Evolutionary conservation across 495 filamentous ascomycete genomes (phyloP).

Genomic region (Aspergillus panamensis): DNA sequence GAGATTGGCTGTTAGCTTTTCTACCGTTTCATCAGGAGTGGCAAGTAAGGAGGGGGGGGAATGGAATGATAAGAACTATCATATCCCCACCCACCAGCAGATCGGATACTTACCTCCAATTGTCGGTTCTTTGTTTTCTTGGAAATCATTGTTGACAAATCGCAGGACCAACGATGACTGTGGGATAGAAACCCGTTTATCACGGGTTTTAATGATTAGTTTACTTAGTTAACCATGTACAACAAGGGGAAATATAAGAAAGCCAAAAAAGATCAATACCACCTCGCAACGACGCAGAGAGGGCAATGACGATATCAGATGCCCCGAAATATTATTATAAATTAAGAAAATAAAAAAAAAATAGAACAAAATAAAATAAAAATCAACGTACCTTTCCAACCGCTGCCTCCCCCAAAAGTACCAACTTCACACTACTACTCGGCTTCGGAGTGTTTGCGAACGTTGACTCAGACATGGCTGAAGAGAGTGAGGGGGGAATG

Average conservation of each 20-base stretch:
- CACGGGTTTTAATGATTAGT: conserved; percentile 21
- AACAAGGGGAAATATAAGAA: conserved; percentile 14
- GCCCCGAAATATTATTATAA: neutral
- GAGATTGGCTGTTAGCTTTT: conserved; percentile 27
- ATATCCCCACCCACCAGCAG: neutral
- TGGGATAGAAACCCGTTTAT: conserved; percentile 10
- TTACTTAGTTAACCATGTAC: conserved; percentile 21
- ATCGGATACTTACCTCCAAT: conserved; percentile 75
- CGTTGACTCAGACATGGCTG: conserved; percentile 43
- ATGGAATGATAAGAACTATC: neutral
- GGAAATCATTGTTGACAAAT: conserved; percentile 99
- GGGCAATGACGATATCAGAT: neutral
- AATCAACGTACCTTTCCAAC: conserved; percentile 81
- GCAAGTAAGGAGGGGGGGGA: conserved; percentile 1
- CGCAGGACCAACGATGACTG: conserved; percentile 96
- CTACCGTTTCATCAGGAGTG: neutral
- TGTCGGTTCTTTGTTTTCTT: conserved; percentile 99
- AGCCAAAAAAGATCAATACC: conserved; percentile 9
- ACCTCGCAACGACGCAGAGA: neutral
- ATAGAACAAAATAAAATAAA: neutral
- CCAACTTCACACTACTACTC: conserved; percentile 98
- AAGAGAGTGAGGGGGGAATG: neutral
- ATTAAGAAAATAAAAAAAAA: neutral
- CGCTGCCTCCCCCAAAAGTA: conserved; percentile 92
- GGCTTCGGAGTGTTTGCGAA: conserved; percentile 74